Base-by-base conservation (phyloP, 2,329 filamentous ascomycete species). In the Cytospora chrysosperma region DNA sequence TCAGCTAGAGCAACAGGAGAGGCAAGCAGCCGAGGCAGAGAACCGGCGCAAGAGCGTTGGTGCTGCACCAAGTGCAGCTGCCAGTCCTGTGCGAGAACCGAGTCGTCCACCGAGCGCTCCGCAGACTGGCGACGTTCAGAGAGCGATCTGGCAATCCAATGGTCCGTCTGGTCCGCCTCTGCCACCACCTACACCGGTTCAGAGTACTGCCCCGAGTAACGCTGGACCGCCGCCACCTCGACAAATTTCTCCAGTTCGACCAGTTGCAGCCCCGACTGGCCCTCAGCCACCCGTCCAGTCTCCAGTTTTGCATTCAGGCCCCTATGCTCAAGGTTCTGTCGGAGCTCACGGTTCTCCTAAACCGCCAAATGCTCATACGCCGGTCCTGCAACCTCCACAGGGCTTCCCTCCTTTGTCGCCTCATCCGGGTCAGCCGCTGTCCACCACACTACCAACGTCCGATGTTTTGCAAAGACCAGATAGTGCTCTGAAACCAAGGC, bases 1-100 rank as follows among this genome's bases (percentile, higher is more conserved):
- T 47, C 82, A 87, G 63, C 82, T 95, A 56, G 86, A 93, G 73
- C 81, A 82, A 70, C 64, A 65, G 58, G 49, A 62, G 59, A 74
- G 68, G 24, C 75, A 76, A 67, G 53, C 49, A 27, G 34, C 10
- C 10, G 64, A 65, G 49, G 64, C 60, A 27, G 43, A 55, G 9
- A 49, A 49, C 27, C 7, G 12, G 37, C 63, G 28, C 30, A 67
- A 69, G 21, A 68, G 64, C 64, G 59, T 53, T 58, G 59, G 59
- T 58, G 61, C 63, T 30, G 26, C 61, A 58, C 64, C 47, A 15
- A 50, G 19, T 63, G 56, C 49, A 21, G 43, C 51, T 26, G 32
- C 32, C n/a, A 47, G 40, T 24, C 51, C 37, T 6, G 53, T 56
- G 47, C 40, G 40, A 26, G 24, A 57, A 24, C 32, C 61, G 53